Percentiles rank a stretch among this genome's conserved stretches.
Conservation (phyloP, 2,329 filamentous ascomycete genomes). For the Cladophialophora yegresii region DNA sequence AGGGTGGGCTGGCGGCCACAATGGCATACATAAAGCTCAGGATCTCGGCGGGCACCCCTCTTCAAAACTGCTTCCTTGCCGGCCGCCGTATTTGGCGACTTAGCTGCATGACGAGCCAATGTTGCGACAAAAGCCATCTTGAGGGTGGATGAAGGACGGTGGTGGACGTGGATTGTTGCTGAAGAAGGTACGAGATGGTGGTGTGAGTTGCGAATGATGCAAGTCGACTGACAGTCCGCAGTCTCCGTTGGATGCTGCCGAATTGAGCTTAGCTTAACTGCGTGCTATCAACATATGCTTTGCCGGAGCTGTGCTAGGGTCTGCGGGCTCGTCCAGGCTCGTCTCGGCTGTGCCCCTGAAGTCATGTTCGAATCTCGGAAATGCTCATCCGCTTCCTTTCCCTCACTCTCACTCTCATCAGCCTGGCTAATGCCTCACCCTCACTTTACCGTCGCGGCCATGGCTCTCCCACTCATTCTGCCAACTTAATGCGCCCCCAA, state of each 20-base stretch:
- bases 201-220: conserved; percentile 22
- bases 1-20: background rate
- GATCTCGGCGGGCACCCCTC: conserved; percentile 68
- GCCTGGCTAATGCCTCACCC: conserved; percentile 12
- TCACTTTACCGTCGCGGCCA: conserved; percentile 13
- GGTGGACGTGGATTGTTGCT: conserved; percentile 6
- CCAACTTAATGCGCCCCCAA: background rate
- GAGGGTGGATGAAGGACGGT: conserved; percentile 7
- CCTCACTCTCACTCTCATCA: conserved; percentile 19
- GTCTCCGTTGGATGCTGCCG: conserved; percentile 2
- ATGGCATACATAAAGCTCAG: conserved; percentile 69
- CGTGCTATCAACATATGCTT: background rate
- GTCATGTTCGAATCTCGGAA: conserved; percentile 12
- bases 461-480: conserved; percentile 23
- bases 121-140: conserved; percentile 25
- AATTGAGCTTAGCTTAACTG: conserved; percentile 6
- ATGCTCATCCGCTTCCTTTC: conserved; percentile 16
- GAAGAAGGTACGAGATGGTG: conserved; percentile 13
- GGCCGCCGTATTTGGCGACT: conserved; percentile 45
- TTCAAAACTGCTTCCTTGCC: conserved; percentile 52
- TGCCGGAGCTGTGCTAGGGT: background rate
- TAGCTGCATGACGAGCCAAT: conserved; percentile 22
- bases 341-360: conserved; percentile 4
- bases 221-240: conserved; percentile 11
- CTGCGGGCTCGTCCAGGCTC: background rate